Conservation (phyloP, 164 flowering plant species). For the Nymphaea thermarum region DNA sequence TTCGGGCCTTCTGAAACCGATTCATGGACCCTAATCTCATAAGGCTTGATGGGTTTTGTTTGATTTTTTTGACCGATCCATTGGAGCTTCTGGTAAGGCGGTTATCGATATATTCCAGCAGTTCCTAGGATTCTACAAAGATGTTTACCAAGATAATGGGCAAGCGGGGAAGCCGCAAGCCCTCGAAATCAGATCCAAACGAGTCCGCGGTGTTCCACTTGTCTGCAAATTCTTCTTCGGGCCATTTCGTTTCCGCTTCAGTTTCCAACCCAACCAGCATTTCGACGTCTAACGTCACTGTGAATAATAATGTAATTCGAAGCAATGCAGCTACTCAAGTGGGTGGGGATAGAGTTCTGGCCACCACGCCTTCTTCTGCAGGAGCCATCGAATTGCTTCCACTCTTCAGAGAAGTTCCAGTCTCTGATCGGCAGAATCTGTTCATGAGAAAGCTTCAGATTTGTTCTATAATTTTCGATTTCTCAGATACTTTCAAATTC, state of each 20-base stretch:
- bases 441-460: slow-evolving; percentile 32
- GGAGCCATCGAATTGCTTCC: slow-evolving; percentile 30
- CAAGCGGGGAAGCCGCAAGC: slow-evolving; percentile 34
- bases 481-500: slow-evolving; percentile 26
- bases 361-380: background rate
- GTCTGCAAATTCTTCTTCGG: background rate
- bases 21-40: background rate
- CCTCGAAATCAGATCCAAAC: slow-evolving; percentile 19
- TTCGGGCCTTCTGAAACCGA: background rate
- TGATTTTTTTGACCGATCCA: background rate
- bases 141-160: slow-evolving; percentile 40
- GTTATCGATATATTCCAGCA: background rate
- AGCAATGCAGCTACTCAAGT: slow-evolving; percentile 6
- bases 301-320: slow-evolving; percentile 32
- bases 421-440: slow-evolving; percentile 25
- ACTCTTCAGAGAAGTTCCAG: slow-evolving; percentile 25
- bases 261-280: slow-evolving; percentile 9
- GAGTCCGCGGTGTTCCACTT: slow-evolving; percentile 11
- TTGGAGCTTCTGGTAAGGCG: background rate
- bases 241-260: slow-evolving; percentile 3
- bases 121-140: background rate
- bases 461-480: slow-evolving; percentile 31
- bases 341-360: slow-evolving; percentile 10
- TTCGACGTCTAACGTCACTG: slow-evolving; percentile 22
- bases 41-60: background rate